A percentile compares a stretch with the other conserved stretches of the same genome.
Evolutionary conservation across 2,329 filamentous ascomycete species (phyloP).

Genomic region (Magnaporthiopsis incrustans): DNA sequence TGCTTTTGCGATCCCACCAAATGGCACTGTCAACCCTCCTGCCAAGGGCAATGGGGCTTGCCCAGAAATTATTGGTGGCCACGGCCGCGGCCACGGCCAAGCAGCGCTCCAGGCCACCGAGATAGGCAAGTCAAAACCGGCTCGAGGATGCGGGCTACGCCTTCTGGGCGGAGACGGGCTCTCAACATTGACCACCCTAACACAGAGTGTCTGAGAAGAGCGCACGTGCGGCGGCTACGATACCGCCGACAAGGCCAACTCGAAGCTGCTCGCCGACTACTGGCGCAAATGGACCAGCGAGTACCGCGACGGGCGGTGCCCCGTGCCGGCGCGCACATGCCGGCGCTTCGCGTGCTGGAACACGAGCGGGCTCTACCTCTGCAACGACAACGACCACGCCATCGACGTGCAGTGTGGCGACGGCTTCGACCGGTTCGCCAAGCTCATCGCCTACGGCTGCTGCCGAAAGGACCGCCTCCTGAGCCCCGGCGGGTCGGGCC

Average conservation of each 20-base stretch:
- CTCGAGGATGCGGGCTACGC: background rate
- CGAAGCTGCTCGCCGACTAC: background rate
- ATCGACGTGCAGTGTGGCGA: background rate
- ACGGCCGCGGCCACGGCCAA: too few species aligned
- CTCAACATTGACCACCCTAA: too few species aligned
- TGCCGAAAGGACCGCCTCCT: background rate
- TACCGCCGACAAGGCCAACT: background rate
- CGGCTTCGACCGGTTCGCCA: background rate
- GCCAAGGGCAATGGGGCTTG: background rate
- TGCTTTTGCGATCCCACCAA: background rate
- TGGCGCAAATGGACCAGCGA: background rate
- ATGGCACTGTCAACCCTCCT: too few species aligned
- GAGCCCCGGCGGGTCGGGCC: background rate
- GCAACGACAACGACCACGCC: background rate
- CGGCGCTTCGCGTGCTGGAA: background rate
- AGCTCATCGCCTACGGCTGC: background rate
- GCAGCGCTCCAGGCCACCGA: too few species aligned
- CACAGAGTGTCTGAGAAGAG: background rate
- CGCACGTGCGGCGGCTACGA: background rate
- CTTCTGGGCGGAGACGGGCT: too few species aligned
- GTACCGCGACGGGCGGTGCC: background rate
- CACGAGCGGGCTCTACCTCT: slow-evolving; percentile 1
- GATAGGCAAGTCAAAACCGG: too few species aligned
- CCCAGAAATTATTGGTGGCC: background rate
- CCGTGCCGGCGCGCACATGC: background rate